Base-by-base conservation (phyloP, 2,329 filamentous ascomycete species). In the Teratosphaeria destructans region DNA sequence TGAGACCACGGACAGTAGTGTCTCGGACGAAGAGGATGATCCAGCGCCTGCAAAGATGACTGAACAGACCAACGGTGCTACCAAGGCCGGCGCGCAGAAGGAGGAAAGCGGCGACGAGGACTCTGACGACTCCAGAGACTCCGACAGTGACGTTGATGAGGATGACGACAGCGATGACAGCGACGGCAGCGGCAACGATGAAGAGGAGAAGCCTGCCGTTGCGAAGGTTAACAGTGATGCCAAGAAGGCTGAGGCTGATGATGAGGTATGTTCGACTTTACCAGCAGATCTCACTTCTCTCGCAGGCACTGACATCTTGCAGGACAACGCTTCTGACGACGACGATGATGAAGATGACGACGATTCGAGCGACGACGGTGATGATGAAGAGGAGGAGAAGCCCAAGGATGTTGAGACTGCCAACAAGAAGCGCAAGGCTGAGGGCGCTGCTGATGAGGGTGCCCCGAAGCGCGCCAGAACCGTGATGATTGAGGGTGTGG, bases 401-500 rank as follows among this genome's bases (percentile, higher is more conserved):
- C 72, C 69, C 54, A 76, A 73, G 72, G 66, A 67, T 63, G 70
- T 73, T 57, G 76, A 77, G 58, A 39, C 57, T 66, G 74, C 77
- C 64, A 77, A 79, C 67, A 86, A 86, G 81, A 87, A 87, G 82
- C 82, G 84, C 74, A 87, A 87, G 81, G 83, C 83, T 57, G 82
- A 83, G 61, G 76, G 77, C 52, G 72, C 71, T 35, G 77, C 76
- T 37, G 71, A 69, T 26, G 77, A 79, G 57, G 75, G 81, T 39
- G 76, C 78, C 16, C 72, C 81, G 62, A 90, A 89, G 83, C 89
- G 88, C 81, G 76, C 78, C 72, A 65, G 85, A 59, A 47, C n/a
- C 12, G 75, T 72, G 57, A 57, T 56, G 19, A 71, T 74, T 72
- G 57, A 79, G 73, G 61, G 74, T 37, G 64, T 67, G 47, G 47